Evolutionary conservation across 306 rosid species (phyloP).

Genomic region (Fagus sylvatica): DNA sequence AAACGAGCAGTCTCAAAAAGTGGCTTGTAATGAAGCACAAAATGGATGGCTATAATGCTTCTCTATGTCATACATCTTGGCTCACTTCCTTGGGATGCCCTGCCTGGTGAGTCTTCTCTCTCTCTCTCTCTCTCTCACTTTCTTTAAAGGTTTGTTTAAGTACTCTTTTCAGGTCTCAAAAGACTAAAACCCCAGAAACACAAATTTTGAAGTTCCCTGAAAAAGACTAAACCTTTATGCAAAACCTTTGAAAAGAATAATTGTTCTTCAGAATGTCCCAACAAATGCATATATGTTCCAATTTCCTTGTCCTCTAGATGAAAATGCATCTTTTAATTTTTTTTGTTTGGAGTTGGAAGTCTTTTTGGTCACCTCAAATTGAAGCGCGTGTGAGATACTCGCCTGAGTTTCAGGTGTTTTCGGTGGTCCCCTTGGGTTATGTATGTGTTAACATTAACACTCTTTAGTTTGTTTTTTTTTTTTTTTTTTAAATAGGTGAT

Average conservation of each 20-base stretch:
- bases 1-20: constrained; percentile 36
- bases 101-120: constrained; percentile 52
- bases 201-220: background rate
- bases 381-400: background rate
- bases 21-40: constrained; percentile 53
- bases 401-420: background rate
- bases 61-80: constrained; percentile 69
- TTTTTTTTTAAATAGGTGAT: constrained; percentile 42
- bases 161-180: background rate
- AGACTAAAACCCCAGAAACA: background rate
- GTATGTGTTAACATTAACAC: background rate
- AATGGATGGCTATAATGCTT: constrained; percentile 58
- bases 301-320: background rate
- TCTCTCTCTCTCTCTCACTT: background rate
- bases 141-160: background rate
- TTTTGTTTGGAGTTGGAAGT: background rate
- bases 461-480: background rate
- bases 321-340: too few species aligned
- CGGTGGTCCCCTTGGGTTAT: background rate
- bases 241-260: background rate
- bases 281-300: background rate
- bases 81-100: constrained; percentile 61
- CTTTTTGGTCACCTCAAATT: background rate
- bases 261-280: background rate
- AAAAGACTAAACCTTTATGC: background rate